Evolutionary conservation across 2,329 filamentous ascomycete species (phyloP), one percentile per base, ranked within the genome.

Genomic region (Trichothecium sympodiale): DNA sequence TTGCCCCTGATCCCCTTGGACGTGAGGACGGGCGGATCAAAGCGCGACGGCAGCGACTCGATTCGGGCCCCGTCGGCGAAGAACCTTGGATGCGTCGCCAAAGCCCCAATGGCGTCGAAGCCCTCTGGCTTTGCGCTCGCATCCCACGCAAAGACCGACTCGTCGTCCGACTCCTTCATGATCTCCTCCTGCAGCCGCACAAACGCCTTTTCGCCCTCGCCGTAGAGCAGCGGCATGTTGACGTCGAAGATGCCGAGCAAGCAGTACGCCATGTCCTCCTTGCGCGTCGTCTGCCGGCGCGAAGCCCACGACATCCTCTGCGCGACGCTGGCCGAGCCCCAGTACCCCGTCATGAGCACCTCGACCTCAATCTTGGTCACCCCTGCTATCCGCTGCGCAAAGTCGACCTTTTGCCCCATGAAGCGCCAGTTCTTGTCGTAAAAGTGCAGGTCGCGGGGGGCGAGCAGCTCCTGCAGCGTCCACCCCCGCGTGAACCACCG

Each of bases 391-490:
- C 27, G 9, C 6, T 15, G 3, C 8, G 15, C 31, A n/a, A 29
- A 35, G 20, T 13, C 35, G 20, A 5, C 25, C 32, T 33, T 39
- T 27, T 26, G 20, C n/a, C 39, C 39, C 7, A 42, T 35, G 8
- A 30, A 29, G 0, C 23, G 16, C 57, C 56, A 61, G 3, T 34
- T 31, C 0, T 13, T 9, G 27, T 52, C 43, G 41, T 48, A 36
- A 28, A 38, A 37, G 28, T 39, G 39, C 8, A 35, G 25, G n/a
- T 34, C n/a, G 15, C 31, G 27, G 13, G 42, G 42, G 7, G 42
- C 40, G 9, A 43, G 33, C 27, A 43, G 23, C 29, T 43, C 41
- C 18, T 41, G 33, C 14, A 43, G 34, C 25, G 20, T 49, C 44
- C 29, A 50, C 15, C 35, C 43, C 31, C 34, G 31, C 28, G 29